phyloP scores from a whole-genome alignment of 1,284 basidiomycete genomes.

The Mycena citricolor region DNA sequence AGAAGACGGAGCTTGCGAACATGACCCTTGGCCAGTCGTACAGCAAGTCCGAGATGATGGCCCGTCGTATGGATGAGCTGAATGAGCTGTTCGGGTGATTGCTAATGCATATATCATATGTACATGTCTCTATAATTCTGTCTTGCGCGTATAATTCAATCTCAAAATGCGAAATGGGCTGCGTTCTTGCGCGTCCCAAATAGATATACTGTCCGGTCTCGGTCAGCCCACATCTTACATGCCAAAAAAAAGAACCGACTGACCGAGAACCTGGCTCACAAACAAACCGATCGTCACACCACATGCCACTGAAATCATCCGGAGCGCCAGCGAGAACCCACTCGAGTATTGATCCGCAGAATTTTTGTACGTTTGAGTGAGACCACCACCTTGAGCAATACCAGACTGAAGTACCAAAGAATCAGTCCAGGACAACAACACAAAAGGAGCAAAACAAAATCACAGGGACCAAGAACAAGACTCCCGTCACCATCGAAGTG shows the following conservation, averaged over 20 bases:
- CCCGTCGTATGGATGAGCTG: conserved; percentile 82
- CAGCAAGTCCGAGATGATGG: conserved; percentile 81
- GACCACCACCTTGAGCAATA: conserved; percentile 81
- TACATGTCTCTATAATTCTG: conserved; percentile 21
- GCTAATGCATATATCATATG: conserved; percentile 23
- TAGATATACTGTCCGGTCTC: conserved; percentile 54
- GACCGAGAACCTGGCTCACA: conserved; percentile 69
- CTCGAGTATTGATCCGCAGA: conserved; percentile 68
- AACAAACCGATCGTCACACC: conserved; percentile 85
- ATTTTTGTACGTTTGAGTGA: conserved; percentile 67
- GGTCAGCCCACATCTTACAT: too few species aligned
- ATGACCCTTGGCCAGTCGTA: conserved; percentile 82
- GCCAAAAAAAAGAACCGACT: too few species aligned
- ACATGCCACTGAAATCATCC: conserved; percentile 83
- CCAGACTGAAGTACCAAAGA: conserved; percentile 55
- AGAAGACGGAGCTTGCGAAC: conserved; percentile 92
- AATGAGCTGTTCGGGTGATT: conserved; percentile 60
- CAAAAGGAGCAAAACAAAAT: conserved; percentile 27
- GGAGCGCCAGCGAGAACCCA: conserved; percentile 65
- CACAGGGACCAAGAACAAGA: conserved; percentile 82
- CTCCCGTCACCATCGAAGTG: conserved; percentile 86
- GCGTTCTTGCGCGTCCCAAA: conserved; percentile 73
- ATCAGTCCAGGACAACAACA: conserved; percentile 6
- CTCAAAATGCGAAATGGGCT: conserved; percentile 75
- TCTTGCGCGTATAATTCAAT: conserved; percentile 2